Percentiles rank a stretch among this genome's conserved stretches.
These are phyloP conservation scores for Kodamaea lidongshanica DNA, from an alignment of 805 yeast genomes.

Conservation along the genomic window DNA sequence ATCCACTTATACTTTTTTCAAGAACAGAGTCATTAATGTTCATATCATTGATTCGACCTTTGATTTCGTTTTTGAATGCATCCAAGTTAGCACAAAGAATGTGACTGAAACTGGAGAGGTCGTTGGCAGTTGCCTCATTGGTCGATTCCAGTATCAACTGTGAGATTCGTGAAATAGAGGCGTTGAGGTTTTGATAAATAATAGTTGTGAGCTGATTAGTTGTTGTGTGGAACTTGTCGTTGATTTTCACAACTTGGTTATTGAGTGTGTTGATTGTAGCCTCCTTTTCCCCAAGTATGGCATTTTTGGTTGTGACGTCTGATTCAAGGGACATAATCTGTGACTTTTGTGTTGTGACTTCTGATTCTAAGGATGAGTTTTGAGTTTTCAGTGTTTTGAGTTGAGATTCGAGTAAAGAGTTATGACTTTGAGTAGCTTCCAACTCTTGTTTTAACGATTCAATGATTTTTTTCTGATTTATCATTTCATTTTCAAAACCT, in stretches of 20 bases:
- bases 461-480: no score
- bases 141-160: constrained; percentile 3
- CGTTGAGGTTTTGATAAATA: constrained; percentile 10
- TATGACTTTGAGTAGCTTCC: no score
- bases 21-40: constrained; percentile 8
- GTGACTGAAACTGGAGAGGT: constrained; percentile 2
- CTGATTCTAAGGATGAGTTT: no score
- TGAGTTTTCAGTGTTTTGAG: no score
- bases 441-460: no score
- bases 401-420: no score
- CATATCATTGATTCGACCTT: constrained; percentile 5
- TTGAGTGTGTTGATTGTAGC: constrained; percentile 6
- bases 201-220: constrained; percentile 10
- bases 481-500: no score
- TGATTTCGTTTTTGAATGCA: constrained; percentile 6
- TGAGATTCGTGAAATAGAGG: constrained; percentile 7
- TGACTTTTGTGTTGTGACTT: no score
- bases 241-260: constrained; percentile 9
- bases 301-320: no score
- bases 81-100: constrained; percentile 1
- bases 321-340: no score
- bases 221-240: constrained; percentile 9
- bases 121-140: no score
- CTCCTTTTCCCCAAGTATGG: constrained; percentile 2
- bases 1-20: constrained; percentile 6